Conservation (phyloP, 352 stramenopile species). For the Globisporangium barbulae region DNA sequence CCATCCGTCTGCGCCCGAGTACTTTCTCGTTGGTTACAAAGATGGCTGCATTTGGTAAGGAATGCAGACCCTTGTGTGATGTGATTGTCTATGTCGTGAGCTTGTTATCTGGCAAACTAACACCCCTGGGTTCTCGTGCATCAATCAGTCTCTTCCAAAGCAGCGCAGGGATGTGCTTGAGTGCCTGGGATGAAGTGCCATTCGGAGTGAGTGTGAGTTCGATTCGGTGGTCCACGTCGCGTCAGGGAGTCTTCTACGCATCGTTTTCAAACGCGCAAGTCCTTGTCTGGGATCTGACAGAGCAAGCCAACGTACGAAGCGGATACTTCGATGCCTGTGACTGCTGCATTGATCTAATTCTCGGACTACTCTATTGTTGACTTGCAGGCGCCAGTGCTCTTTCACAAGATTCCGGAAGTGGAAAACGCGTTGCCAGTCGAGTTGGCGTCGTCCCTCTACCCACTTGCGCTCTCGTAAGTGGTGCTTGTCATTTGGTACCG, state of each 20-base stretch:
- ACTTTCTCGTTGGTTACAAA: slow-evolving; percentile 67
- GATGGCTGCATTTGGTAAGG: slow-evolving; percentile 49
- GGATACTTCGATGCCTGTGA: not conserved
- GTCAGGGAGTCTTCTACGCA: slow-evolving; percentile 51
- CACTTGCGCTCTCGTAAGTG: slow-evolving; percentile 43
- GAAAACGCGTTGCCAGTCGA: slow-evolving; percentile 22
- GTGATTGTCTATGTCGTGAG: not conserved
- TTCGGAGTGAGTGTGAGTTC: slow-evolving; percentile 38
- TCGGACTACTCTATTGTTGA: not conserved
- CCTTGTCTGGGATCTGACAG: slow-evolving; percentile 53
- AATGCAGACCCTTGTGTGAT: not conserved
- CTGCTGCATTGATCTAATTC: not conserved
- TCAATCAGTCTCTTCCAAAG: slow-evolving; percentile 46
- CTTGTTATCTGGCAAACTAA: not conserved
- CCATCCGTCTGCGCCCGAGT: slow-evolving; percentile 38
- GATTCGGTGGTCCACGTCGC: slow-evolving; percentile 51
- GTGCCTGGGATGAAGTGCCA: slow-evolving; percentile 48
- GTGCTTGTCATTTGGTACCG: no score
- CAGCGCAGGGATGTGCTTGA: slow-evolving; percentile 32
- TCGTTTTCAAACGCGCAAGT: slow-evolving; percentile 45
- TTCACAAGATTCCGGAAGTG: slow-evolving; percentile 23
- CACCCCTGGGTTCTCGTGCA: not conserved
- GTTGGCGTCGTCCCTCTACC: slow-evolving; percentile 32
- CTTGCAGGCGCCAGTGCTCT: slow-evolving; percentile 28
- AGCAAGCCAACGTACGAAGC: slow-evolving; percentile 33